These are phyloP conservation scores for Tetrahymena borealis DNA, from an alignment of 73 alveolate genomes.

Conservation along the genomic window DNA sequence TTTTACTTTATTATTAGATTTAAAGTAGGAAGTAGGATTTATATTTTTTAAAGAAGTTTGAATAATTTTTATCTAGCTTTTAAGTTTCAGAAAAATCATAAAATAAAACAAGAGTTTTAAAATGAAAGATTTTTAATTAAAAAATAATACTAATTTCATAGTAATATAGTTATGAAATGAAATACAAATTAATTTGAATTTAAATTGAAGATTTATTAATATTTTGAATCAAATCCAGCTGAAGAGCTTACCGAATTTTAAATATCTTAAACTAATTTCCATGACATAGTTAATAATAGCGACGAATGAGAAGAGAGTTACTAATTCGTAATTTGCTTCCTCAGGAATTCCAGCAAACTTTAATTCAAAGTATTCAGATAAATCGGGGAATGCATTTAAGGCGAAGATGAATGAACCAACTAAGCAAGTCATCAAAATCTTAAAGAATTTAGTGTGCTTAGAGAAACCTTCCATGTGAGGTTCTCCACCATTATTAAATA, in stretches of 20 bases:
- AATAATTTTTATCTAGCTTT: too few relatives aligned
- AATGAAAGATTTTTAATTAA: too few relatives aligned
- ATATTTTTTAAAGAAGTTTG: too few relatives aligned
- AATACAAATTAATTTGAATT: background rate
- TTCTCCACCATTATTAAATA: background rate
- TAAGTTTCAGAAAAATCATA: too few relatives aligned
- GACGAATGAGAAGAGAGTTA: background rate
- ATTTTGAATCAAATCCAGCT: background rate
- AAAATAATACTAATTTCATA: background rate
- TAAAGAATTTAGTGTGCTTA: background rate
- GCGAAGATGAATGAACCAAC: background rate
- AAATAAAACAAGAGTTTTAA: too few relatives aligned
- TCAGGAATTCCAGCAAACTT: background rate
- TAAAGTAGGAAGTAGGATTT: too few relatives aligned
- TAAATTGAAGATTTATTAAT: background rate
- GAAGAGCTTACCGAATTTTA: background rate
- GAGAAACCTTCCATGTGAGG: background rate
- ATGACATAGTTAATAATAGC: background rate
- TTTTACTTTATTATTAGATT: too few relatives aligned
- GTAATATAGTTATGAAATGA: too few relatives aligned
- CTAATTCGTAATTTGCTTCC: background rate
- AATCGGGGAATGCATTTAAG: background rate
- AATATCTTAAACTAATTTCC: background rate
- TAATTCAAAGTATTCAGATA: background rate
- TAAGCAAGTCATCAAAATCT: background rate